Evolutionary conservation across 2,329 filamentous ascomycete species (phyloP).

Genomic region (Aaosphaeria arxii): DNA sequence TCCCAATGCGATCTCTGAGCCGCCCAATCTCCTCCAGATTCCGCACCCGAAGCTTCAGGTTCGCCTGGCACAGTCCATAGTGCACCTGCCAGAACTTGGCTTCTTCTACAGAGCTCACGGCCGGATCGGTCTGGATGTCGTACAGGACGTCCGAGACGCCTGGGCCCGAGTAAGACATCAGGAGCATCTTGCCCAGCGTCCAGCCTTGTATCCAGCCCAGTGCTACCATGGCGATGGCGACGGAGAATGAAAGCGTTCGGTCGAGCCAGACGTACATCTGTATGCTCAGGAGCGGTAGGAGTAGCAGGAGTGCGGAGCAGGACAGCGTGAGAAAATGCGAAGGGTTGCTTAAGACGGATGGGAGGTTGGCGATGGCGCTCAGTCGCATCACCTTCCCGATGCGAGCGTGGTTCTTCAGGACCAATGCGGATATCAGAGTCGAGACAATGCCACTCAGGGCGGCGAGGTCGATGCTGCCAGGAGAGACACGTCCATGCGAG

Average conservation of each 20-base stretch:
- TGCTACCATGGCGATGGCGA: slow-evolving; percentile 84
- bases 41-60: slow-evolving; percentile 73
- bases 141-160: slow-evolving; percentile 71
- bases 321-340: slow-evolving; percentile 92
- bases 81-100: slow-evolving; percentile 98
- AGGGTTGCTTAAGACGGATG: slow-evolving; percentile 87
- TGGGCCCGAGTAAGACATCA: slow-evolving; percentile 77
- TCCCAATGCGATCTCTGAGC: slow-evolving; percentile 71
- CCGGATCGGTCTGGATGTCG: slow-evolving; percentile 79
- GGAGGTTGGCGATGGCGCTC: slow-evolving; percentile 75
- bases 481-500: slow-evolving; percentile 62
- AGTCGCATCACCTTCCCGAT: slow-evolving; percentile 91
- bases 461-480: slow-evolving; percentile 77
- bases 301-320: slow-evolving; percentile 74
- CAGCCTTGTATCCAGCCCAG: slow-evolving; percentile 81
- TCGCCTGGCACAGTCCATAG: slow-evolving; percentile 94
- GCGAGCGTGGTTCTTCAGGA: slow-evolving; percentile 83
- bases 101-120: slow-evolving; percentile 76
- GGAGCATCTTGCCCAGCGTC: slow-evolving; percentile 85
- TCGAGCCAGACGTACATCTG: slow-evolving; percentile 83
- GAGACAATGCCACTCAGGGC: slow-evolving; percentile 77
- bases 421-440: slow-evolving; percentile 82
- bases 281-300: slow-evolving; percentile 78
- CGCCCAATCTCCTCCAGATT: slow-evolving; percentile 65
- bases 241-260: slow-evolving; percentile 73